Conservation (phyloP, 2,329 filamentous ascomycete species). For the Cladosporium sp. region DNA sequence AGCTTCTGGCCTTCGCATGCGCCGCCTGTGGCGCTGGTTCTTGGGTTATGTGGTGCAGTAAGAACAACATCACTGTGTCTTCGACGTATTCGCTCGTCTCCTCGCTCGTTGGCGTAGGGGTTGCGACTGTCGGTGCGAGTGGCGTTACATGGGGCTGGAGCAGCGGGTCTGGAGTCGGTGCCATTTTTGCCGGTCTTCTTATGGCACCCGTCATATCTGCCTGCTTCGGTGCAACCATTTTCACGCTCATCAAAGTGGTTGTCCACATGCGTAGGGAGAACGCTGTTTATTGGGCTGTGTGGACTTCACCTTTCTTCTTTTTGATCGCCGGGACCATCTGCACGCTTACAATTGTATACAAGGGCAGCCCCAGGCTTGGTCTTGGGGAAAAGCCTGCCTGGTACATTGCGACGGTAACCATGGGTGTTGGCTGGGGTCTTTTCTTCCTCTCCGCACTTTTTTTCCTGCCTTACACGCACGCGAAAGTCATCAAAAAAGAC, state of each 20-base stretch:
- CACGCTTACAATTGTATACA: conserved; percentile 53
- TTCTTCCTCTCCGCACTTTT: conserved; percentile 37
- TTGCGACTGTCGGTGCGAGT: too few relatives aligned
- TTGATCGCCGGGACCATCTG: conserved; percentile 43
- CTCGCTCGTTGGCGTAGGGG: too few relatives aligned
- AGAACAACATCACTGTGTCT: too few relatives aligned
- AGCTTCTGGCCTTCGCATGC: conserved; percentile 41
- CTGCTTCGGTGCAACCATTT: too few relatives aligned
- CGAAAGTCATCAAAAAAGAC: conserved; percentile 20
- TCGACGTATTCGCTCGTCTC: too few relatives aligned
- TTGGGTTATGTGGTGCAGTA: too few relatives aligned
- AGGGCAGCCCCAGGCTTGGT: conserved; percentile 37
- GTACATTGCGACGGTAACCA: conserved; percentile 47
- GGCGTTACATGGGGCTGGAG: too few relatives aligned
- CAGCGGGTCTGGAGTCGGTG: too few relatives aligned
- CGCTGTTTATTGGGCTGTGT: conserved; percentile 44
- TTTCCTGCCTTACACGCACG: conserved; percentile 31
- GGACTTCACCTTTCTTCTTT: conserved; percentile 44
- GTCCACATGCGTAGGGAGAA: conserved; percentile 16
- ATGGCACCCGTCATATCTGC: too few relatives aligned
- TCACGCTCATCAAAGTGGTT: too few relatives aligned
- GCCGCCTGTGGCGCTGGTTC: conserved; percentile 9
- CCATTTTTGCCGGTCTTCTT: too few relatives aligned
- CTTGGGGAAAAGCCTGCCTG: conserved; percentile 38
- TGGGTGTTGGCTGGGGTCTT: conserved; percentile 31